Evolutionary conservation across 139 green algal genomes (phyloP).

Genomic region (Desmodesmus armatus): DNA sequence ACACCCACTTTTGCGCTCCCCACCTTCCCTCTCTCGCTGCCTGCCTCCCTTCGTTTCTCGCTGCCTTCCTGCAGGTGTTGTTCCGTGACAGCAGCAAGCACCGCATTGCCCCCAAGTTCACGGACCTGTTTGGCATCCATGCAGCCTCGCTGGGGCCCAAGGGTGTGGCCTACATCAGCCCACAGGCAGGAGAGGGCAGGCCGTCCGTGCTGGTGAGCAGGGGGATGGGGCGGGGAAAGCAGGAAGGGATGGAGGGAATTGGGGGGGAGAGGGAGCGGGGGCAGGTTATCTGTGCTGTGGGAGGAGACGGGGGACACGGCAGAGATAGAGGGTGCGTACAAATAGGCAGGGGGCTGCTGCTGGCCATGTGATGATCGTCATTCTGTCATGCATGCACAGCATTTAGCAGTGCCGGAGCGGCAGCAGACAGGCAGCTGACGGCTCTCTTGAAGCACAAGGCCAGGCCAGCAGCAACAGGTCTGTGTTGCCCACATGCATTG

Average conservation of each 20-base stretch:
- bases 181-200: neutral
- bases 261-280: neutral
- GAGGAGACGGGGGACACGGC: too few relatives aligned
- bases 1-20: too few relatives aligned
- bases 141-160: slow-evolving; percentile 74
- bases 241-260: too few relatives aligned
- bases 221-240: too few relatives aligned
- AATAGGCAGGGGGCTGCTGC: neutral
- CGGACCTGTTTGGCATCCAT: slow-evolving; percentile 87
- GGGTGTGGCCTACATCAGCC: slow-evolving; percentile 75
- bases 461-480: too few relatives aligned
- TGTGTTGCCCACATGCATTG: too few relatives aligned
- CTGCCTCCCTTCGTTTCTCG: too few relatives aligned
- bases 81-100: slow-evolving; percentile 85
- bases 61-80: slow-evolving; percentile 72
- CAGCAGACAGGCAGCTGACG: too few relatives aligned
- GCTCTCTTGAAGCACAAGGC: too few relatives aligned
- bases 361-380: neutral
- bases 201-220: slow-evolving; percentile 51
- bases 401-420: neutral
- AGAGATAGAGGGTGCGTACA: too few relatives aligned
- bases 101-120: slow-evolving; percentile 78
- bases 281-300: neutral
- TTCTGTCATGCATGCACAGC: neutral
- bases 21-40: too few relatives aligned